Conservation (phyloP, 2,329 filamentous ascomycete species). For the Apiospora koreana region DNA sequence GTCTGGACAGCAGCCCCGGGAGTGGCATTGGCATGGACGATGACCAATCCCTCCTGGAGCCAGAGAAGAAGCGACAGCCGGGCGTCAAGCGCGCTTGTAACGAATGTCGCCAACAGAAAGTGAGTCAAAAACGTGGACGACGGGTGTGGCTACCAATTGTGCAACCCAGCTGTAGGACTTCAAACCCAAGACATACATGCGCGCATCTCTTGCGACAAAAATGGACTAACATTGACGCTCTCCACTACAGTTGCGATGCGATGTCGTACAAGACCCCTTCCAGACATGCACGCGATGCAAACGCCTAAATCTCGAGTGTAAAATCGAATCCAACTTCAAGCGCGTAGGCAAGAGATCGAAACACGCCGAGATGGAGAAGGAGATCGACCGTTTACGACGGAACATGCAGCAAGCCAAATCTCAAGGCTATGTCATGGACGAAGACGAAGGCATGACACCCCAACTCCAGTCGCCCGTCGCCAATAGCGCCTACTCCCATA, state of each 20-base stretch:
- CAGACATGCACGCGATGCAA: slow-evolving; percentile 75
- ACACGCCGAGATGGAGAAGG: slow-evolving; percentile 84
- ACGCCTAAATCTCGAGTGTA: slow-evolving; percentile 79
- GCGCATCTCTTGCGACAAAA: not conserved
- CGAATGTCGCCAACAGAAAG: slow-evolving; percentile 84
- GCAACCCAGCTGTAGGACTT: slow-evolving; percentile 6
- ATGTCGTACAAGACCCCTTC: slow-evolving; percentile 81
- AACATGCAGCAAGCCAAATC: slow-evolving; percentile 60
- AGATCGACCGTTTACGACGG: slow-evolving; percentile 69
- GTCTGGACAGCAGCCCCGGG: slow-evolving; percentile 62
- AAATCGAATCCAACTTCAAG: slow-evolving; percentile 88
- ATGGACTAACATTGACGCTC: not conserved
- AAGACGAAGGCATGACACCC: slow-evolving; percentile 51
- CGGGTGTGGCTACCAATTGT: slow-evolving; percentile 11
- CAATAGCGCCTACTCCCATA: slow-evolving; percentile 59
- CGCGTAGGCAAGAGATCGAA: slow-evolving; percentile 79
- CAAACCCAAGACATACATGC: slow-evolving; percentile 14
- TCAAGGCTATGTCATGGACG: slow-evolving; percentile 57
- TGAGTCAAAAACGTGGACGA: slow-evolving; percentile 43
- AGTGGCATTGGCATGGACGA: slow-evolving; percentile 53
- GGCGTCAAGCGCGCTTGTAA: slow-evolving; percentile 81
- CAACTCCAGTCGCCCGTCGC: slow-evolving; percentile 61
- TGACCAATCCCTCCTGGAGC: slow-evolving; percentile 56
- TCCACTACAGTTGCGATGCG: slow-evolving; percentile 68
- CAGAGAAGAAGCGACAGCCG: slow-evolving; percentile 64